Evolutionary conservation across 495 filamentous ascomycete species (phyloP).

Genomic region (Neurospora sp.): DNA sequence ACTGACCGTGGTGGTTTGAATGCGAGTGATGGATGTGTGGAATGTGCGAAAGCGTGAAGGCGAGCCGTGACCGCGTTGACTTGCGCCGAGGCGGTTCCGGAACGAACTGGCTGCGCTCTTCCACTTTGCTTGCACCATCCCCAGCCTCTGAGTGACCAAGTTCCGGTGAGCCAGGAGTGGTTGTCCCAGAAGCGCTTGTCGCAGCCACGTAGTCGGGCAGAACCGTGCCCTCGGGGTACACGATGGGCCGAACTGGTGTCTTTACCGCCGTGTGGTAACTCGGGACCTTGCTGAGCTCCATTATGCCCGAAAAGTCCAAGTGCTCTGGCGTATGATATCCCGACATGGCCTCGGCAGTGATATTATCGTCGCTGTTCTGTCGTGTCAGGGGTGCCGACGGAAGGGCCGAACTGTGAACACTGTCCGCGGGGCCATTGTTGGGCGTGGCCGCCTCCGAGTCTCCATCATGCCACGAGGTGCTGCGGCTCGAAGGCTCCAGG

Average conservation of each 20-base stretch:
- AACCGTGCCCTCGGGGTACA: slow-evolving; percentile 10
- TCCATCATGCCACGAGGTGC: slow-evolving; percentile 19
- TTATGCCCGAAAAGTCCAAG: slow-evolving; percentile 51
- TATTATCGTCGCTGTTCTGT: slow-evolving; percentile 52
- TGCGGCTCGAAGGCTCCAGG: slow-evolving; percentile 25
- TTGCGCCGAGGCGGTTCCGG: neutral
- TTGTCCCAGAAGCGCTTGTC: slow-evolving; percentile 23
- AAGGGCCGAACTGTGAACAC: slow-evolving; percentile 18
- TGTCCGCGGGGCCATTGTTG: slow-evolving; percentile 16
- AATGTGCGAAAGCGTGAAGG: neutral
- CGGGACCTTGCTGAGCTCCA: slow-evolving; percentile 61
- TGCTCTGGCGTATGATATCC: slow-evolving; percentile 39
- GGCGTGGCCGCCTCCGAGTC: slow-evolving; percentile 23
- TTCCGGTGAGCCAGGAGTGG: neutral
- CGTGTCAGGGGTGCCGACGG: slow-evolving; percentile 39
- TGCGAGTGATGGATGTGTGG: neutral
- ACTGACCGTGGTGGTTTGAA: neutral
- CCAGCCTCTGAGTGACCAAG: neutral
- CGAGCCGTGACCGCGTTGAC: neutral
- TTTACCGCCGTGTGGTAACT: slow-evolving; percentile 71
- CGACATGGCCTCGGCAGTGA: slow-evolving; percentile 1
- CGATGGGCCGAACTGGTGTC: slow-evolving; percentile 37
- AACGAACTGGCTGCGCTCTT: neutral
- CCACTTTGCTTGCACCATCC: neutral
- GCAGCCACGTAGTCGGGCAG: slow-evolving; percentile 36